Conservation (phyloP, 352 stramenopile species). For the Phytophthora quininea region DNA sequence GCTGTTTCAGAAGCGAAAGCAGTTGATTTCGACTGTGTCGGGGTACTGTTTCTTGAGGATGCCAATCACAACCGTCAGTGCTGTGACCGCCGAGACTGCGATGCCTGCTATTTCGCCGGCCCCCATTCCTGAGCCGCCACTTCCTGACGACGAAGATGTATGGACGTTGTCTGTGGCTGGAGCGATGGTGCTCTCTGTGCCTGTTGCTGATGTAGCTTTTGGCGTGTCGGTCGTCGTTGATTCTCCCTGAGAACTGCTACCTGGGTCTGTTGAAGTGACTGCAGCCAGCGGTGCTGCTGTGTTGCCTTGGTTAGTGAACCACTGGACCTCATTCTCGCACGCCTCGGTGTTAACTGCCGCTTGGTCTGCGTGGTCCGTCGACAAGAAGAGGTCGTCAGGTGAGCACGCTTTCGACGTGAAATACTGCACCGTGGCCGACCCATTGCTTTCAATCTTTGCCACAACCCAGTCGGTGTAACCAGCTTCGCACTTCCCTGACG, state of each 20-base stretch:
- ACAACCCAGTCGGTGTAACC: slow-evolving; percentile 1
- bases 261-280: neutral
- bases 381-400: slow-evolving; percentile 6
- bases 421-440: slow-evolving; percentile 1
- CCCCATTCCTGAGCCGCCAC: neutral
- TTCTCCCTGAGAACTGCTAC: neutral
- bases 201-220: neutral
- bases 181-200: neutral
- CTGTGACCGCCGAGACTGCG: no score
- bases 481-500: slow-evolving; percentile 13
- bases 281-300: neutral
- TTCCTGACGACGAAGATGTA: neutral
- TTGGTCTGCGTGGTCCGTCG: neutral
- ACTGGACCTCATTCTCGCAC: neutral
- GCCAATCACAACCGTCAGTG: no score
- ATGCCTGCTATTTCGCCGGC: neutral
- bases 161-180: neutral
- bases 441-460: slow-evolving; percentile 7
- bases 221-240: neutral
- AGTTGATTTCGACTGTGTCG: no score
- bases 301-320: neutral
- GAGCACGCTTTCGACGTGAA: slow-evolving; percentile 8
- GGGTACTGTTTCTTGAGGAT: no score
- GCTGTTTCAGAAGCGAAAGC: no score
- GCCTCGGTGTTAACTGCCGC: neutral